Evolutionary conservation across 129 eudicot species (phyloP), one percentile per base, ranked within the genome.

Genomic region (Flaveria bidentis): DNA sequence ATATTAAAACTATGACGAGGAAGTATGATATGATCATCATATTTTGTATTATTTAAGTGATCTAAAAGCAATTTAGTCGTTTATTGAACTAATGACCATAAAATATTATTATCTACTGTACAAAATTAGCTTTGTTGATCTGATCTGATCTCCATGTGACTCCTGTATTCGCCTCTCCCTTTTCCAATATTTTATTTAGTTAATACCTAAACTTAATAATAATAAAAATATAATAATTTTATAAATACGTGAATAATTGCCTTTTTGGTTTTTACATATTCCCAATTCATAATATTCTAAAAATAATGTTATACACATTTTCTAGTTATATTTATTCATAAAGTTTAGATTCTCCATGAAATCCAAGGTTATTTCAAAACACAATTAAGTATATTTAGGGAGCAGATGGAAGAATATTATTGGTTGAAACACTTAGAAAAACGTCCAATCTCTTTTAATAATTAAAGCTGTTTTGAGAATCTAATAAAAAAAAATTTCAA

Each of bases 81-180:
- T 61, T 61, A 23, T 61, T 26, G 9, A 61, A 61, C 26, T 79
- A 79, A 72, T 72, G 74, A 73, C 33, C 16, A 72, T 79, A 72
- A 72, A 72, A 63, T 63, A 79, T 79, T 45, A 71, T 71, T 72
- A 62, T 79, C 83, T 51, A 64, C 58, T 63, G 50, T 41, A 72
- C 78, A 72, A 39, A 39, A 36, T 10, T 9, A 79, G 78, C 11
- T 63, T n/a, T 51, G 63, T 22, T 55, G 62, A 55, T 55, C 8
- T 58, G 30, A 23, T 79, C 73, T 51, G 78, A 72, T 79, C 72
- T 79, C 66, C 82, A 79, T 72, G 82, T 72, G 82, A 56, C 18
- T 10, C 44, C 39, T 47, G 20, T 52, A 5, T 46, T 79, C 15
- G 82, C 30, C 56, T 71, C 68, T 49, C 39, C 20, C 71, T 72